Percentiles rank a stretch among this genome's conserved stretches.
Evolutionary conservation across 495 filamentous ascomycete species (phyloP).

Genomic region (Podospora didyma): DNA sequence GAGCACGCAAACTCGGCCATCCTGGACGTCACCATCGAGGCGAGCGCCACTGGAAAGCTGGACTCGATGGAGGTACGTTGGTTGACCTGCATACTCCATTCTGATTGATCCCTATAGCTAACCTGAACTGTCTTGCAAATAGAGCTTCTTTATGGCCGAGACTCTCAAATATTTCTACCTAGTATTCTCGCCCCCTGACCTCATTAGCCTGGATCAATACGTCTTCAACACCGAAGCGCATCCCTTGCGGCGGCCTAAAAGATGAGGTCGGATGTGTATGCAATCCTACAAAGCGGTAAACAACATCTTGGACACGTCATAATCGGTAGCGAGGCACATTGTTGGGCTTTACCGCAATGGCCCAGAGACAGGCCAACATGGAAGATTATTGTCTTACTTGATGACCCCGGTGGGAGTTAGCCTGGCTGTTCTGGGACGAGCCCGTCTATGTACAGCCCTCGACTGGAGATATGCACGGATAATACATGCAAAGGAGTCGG

Average conservation of each 20-base stretch:
- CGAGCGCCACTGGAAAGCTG: slow-evolving; percentile 19
- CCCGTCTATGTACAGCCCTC: no score
- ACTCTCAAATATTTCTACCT: slow-evolving; percentile 63
- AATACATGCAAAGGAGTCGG: no score
- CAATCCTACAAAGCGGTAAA: not conserved
- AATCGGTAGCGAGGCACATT: no score
- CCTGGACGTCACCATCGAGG: slow-evolving; percentile 30
- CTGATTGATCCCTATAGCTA: not conserved
- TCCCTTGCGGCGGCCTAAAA: slow-evolving; percentile 45
- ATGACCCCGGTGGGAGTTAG: no score
- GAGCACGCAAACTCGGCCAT: slow-evolving; percentile 46
- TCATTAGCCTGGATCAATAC: slow-evolving; percentile 65
- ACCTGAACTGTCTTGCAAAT: not conserved
- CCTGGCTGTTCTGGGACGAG: no score
- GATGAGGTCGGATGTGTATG: not conserved
- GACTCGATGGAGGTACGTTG: slow-evolving; percentile 46
- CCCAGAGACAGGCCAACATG: no score
- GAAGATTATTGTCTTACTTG: no score
- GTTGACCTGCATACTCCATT: not conserved
- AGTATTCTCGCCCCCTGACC: slow-evolving; percentile 68
- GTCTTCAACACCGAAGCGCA: slow-evolving; percentile 88
- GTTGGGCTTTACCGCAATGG: no score
- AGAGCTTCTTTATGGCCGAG: slow-evolving; percentile 47
- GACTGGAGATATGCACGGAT: no score
- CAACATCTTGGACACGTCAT: not conserved